Evolutionary conservation across 805 yeast genomes (phyloP).

Genomic region (Candida chauliodis): DNA sequence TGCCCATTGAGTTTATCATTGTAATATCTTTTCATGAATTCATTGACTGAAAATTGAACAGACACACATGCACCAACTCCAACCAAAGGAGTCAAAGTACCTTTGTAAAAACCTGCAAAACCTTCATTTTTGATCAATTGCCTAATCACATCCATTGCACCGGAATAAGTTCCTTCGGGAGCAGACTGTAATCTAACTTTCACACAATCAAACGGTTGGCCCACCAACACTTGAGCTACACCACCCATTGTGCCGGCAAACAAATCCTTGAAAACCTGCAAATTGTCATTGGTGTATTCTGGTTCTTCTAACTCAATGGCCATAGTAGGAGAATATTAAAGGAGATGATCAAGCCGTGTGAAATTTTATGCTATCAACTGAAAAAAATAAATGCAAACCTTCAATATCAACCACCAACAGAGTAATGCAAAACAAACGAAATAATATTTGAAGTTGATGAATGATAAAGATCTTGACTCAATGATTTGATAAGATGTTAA

Average conservation of each 20-base stretch:
- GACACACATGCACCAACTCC: slow-evolving; percentile 95
- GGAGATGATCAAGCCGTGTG: not conserved
- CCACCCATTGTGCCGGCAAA: slow-evolving; percentile 95
- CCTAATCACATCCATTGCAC: slow-evolving; percentile 75
- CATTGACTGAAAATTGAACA: slow-evolving; percentile 93
- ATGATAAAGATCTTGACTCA: too few species aligned
- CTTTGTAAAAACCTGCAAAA: slow-evolving; percentile 40
- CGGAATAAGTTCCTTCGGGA: slow-evolving; percentile 67
- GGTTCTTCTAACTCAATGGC: slow-evolving; percentile 45
- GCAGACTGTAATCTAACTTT: slow-evolving; percentile 91
- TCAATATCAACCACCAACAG: too few species aligned
- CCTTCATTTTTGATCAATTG: slow-evolving; percentile 52
- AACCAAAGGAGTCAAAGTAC: slow-evolving; percentile 44
- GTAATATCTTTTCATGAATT: slow-evolving; percentile 84
- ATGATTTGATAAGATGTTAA: too few species aligned
- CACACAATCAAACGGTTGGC: slow-evolving; percentile 95
- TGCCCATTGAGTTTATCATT: slow-evolving; percentile 41
- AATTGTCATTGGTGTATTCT: slow-evolving; percentile 27
- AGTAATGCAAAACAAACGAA: too few species aligned
- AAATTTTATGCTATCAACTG: not conserved
- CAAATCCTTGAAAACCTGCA: slow-evolving; percentile 67
- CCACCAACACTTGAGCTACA: slow-evolving; percentile 89
- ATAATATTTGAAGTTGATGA: too few species aligned
- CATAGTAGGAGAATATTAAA: slow-evolving; percentile 18
- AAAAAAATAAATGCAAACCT: not conserved